These are phyloP conservation scores for Kazachstania sp. DNA, from an alignment of 1,139 yeast species.

Conservation along the genomic window DNA sequence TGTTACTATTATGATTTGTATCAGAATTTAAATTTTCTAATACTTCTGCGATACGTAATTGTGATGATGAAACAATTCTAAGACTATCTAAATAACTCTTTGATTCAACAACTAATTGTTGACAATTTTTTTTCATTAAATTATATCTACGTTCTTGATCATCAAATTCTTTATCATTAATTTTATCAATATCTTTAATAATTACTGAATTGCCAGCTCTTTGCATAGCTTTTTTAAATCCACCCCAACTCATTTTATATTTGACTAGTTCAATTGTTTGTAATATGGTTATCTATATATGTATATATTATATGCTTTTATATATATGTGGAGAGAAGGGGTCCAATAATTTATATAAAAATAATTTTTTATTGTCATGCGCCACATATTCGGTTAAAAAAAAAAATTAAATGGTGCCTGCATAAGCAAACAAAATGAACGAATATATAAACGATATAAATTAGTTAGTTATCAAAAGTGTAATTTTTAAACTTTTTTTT, in stretches of 20 bases:
- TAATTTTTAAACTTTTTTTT: too few relatives aligned
- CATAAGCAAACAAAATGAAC: too few relatives aligned
- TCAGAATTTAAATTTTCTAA: constrained; percentile 71
- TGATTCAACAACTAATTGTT: constrained; percentile 73
- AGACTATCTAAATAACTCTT: constrained; percentile 88
- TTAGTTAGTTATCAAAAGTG: too few relatives aligned
- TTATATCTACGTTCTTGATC: constrained; percentile 85
- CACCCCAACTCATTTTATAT: constrained; percentile 95
- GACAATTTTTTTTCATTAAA: constrained; percentile 69
- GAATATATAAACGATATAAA: too few relatives aligned
- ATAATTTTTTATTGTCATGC: too few relatives aligned
- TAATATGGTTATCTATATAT: too few relatives aligned
- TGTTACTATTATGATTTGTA: too few relatives aligned
- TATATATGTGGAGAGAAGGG: neutral
- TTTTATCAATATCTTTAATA: constrained; percentile 83
- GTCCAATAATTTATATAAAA: too few relatives aligned
- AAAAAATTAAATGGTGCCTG: too few relatives aligned
- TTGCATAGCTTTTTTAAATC: constrained; percentile 90
- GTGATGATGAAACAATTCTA: constrained; percentile 90
- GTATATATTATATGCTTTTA: neutral
- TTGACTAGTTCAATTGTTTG: too few relatives aligned
- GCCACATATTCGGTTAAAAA: too few relatives aligned
- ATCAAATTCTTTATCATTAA: constrained; percentile 84
- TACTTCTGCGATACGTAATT: constrained; percentile 90
- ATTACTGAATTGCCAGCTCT: constrained; percentile 79